Evolutionary conservation across 176 grass and related monocot species (phyloP).

Genomic region (Musa beccarii): DNA sequence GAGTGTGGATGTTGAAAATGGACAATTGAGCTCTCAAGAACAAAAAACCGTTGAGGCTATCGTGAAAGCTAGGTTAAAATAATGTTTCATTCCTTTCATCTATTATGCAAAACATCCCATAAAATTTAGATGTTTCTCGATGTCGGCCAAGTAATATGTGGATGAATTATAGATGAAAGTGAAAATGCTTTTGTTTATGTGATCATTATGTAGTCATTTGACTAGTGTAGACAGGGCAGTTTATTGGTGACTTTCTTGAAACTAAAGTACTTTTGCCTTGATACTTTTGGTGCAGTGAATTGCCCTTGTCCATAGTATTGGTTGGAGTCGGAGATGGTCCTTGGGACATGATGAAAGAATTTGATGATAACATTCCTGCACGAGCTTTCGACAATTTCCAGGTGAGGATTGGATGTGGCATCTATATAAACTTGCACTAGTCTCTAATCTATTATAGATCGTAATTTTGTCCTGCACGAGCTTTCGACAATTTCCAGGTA

Average conservation of each 20-base stretch:
- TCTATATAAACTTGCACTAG: neutral
- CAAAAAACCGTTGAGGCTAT: constrained; percentile 29
- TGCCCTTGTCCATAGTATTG: constrained; percentile 34
- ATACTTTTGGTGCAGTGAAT: constrained; percentile 22
- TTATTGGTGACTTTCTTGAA: no score
- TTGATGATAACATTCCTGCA: constrained; percentile 35
- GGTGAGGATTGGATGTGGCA: neutral
- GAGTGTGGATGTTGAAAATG: constrained; percentile 17
- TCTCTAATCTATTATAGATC: no score
- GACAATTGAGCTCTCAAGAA: constrained; percentile 31
- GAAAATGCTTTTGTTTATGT: neutral
- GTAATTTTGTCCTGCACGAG: neutral
- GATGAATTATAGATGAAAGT: neutral
- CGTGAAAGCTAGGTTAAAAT: constrained; percentile 29
- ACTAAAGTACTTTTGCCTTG: neutral
- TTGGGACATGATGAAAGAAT: constrained; percentile 44
- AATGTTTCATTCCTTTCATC: neutral
- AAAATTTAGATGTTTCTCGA: neutral
- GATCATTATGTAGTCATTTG: neutral
- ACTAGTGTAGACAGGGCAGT: no score
- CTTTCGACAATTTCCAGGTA: constrained; percentile 38
- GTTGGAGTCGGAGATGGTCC: constrained; percentile 42
- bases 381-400: constrained; percentile 36
- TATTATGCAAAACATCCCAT: neutral
- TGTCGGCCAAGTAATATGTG: neutral